Evolutionary conservation across 192 early-diverging fungal genomes (phyloP), one percentile per base, ranked within the genome.

Genomic region (Rhizophlyctis rosea): DNA sequence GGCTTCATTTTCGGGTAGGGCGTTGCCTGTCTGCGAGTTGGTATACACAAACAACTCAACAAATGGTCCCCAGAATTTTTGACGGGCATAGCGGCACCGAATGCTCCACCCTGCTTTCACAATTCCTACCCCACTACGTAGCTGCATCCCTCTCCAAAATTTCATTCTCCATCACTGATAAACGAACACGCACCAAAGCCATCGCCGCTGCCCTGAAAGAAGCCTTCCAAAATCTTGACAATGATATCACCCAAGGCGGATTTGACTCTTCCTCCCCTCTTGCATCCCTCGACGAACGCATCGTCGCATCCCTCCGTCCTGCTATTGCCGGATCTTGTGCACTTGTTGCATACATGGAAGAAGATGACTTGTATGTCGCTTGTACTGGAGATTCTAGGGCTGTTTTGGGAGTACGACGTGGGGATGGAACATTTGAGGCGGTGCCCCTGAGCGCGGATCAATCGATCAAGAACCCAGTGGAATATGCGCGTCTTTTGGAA

Each of bases 21-120:
- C 29, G 47, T 23, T 14, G 5, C 5, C 50, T 14, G 23, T 52
- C 13, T 7, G 13, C 5, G 50, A 52, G 7, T 14, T 28, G 9
- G 25, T 23, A 23, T 5, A 27, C 9, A 14, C n/a, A 14, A 7
- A 14, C 25, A 14, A 9, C 50, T 23, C 9, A 5, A 7, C 50
- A 23, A n/a, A 5, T 52, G 13, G 7, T 52, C 50, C 7, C 34
- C 47, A 70, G 72, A 5, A 57, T 83, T 29, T 79, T 70, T 57
- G 81, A 83, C 60, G 81, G 81, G 9, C 81, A 83, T 49, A 68
- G 68, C 27, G 81, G 81, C 50, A 59, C 64, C 18, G 72, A 80
- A 50, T 81, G 78, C 53, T 72, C 68, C n/a, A 27, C 54, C 27
- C 36, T 73, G 7, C 57, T 83, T 18, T 68, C 65, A 29, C 47